Base-by-base conservation (phyloP, 2,329 filamentous ascomycete genomes). In the Reticulascus tulasneorum region DNA sequence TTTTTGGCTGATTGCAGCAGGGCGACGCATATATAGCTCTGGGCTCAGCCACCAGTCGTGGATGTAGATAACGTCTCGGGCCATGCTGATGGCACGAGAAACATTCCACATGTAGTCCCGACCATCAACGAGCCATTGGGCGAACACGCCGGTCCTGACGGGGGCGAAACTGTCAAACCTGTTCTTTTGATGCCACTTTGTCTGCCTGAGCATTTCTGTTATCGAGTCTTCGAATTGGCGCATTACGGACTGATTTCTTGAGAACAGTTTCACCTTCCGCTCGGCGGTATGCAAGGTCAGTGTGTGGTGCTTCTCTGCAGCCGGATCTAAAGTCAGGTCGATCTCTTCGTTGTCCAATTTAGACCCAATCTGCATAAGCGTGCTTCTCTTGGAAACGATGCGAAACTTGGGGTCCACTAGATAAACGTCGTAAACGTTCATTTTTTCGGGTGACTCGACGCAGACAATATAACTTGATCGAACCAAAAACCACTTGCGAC, bases 81-180 rank as follows among this genome's bases (percentile, higher is more conserved):
- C 93, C 80, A 96, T 95, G 56, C 88, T 93, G 52, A 98, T 94
- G 10, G 93, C 93, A 46, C 91, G 79, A 9, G 91, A 97, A 7
- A 97, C 89, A 58, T 96, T 94, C 93, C 93, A 98, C 91, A 97
- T 97, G 68, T 97, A 94, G 58, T 98, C 93, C 48, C 93, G 80
- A 12, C 87, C 93, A 61, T 98, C 93, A 1, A 98, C 91, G 8
- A 98, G 76, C 90, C 91, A 97, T 54, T 96, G 89, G 3, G 90
- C 89, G 63, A 91, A 93, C 19, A 93, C 89, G 27, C 84, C 84
- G 29, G 79, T 80, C 41, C 93, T 79, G 2, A 97, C 84, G 1
- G 93, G 93, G 0, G 93, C 90, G 62, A 94, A 98, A 59, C 91
- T 96, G 50, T 84, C 84, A 56, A 96, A 97, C 13, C 93, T 79